Percentiles rank a stretch among this genome's conserved stretches.
phyloP scores from a whole-genome alignment of 2,329 filamentous ascomycete genomes.

The Mycosphaerella sp. region DNA sequence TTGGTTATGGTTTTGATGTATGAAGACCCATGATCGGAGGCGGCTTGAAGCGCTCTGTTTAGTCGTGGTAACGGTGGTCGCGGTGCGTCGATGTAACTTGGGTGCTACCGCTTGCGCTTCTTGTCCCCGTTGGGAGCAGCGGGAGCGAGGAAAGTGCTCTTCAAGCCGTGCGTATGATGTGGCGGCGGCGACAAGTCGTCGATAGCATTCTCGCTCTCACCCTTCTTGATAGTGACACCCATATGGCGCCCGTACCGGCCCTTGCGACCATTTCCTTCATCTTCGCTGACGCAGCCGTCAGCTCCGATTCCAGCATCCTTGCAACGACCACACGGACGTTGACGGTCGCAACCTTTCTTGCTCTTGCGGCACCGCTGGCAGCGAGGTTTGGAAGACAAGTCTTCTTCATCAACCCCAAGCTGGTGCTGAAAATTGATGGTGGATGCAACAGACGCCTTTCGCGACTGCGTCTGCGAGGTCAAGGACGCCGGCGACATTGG shows the following conservation, averaged over 20 bases:
- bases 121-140: slow-evolving; percentile 55
- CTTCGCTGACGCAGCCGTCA: slow-evolving; percentile 93
- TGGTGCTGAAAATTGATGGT: slow-evolving; percentile 57
- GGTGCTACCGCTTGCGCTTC: slow-evolving; percentile 41
- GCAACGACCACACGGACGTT: slow-evolving; percentile 90
- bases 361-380: slow-evolving; percentile 99
- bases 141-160: slow-evolving; percentile 32
- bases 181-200: slow-evolving; percentile 13
- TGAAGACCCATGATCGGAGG: background rate
- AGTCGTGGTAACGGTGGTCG: no score
- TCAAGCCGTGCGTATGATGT: slow-evolving; percentile 26
- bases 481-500: slow-evolving; percentile 55
- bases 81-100: no score
- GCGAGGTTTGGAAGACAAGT: slow-evolving; percentile 88
- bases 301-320: slow-evolving; percentile 89
- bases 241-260: slow-evolving; percentile 75
- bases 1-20: background rate
- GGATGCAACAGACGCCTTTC: slow-evolving; percentile 63
- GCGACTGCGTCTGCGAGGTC: slow-evolving; percentile 58
- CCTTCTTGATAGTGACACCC: slow-evolving; percentile 60
- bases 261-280: slow-evolving; percentile 95
- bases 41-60: background rate
- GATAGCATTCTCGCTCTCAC: slow-evolving; percentile 15
- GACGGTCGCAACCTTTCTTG: slow-evolving; percentile 97
- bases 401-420: slow-evolving; percentile 66